Percentiles rank a stretch among this genome's conserved stretches.
Conservation (phyloP, 2,329 filamentous ascomycete genomes). For the Trichophyton schoenleinii region DNA sequence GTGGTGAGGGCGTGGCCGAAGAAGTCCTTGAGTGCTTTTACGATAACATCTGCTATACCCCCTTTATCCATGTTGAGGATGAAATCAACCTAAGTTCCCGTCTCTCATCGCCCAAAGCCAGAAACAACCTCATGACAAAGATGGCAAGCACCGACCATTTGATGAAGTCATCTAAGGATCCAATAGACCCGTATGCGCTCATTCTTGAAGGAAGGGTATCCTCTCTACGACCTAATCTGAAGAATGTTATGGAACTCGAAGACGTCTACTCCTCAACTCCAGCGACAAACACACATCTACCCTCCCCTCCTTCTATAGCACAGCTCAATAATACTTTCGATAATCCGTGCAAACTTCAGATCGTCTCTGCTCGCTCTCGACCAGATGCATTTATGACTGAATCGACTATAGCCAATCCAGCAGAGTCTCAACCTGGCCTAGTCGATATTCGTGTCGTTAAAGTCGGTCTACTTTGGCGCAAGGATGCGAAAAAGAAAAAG, state of each 20-base stretch:
- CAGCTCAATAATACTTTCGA: conserved; percentile 81
- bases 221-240: conserved; percentile 66
- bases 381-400: conserved; percentile 93
- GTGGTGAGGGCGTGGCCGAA: conserved; percentile 80
- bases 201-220: conserved; percentile 86
- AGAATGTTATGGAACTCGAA: conserved; percentile 83
- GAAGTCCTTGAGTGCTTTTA: conserved; percentile 94
- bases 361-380: conserved; percentile 82
- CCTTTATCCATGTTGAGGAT: conserved; percentile 95
- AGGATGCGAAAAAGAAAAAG: conserved; percentile 87
- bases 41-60: conserved; percentile 96
- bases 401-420: conserved; percentile 68
- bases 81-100: conserved; percentile 62
- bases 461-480: conserved; percentile 87
- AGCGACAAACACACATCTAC: conserved; percentile 44
- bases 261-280: conserved; percentile 85
- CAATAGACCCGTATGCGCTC: conserved; percentile 86
- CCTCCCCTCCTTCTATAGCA: conserved; percentile 53
- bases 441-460: conserved; percentile 98
- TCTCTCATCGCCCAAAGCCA: conserved; percentile 56
- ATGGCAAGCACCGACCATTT: conserved; percentile 51
- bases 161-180: conserved; percentile 59
- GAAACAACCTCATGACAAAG: conserved; percentile 54
- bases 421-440: conserved; percentile 78
- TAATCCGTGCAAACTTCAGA: conserved; percentile 82